Conservation (phyloP, 2,329 filamentous ascomycete genomes). For the Pestalotiopsis sp. region DNA sequence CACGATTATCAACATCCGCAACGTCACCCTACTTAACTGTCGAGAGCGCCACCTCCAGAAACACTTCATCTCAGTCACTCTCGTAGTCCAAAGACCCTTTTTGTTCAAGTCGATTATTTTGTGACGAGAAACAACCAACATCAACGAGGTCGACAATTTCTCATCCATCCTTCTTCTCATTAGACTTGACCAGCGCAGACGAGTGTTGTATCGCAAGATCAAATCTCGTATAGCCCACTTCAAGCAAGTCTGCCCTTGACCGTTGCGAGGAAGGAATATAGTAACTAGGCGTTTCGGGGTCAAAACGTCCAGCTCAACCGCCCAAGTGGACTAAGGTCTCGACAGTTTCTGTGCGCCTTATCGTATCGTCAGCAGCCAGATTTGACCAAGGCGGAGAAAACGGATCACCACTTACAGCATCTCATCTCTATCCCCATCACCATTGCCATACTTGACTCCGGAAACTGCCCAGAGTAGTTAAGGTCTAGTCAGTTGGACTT, state of each 20-base stretch:
- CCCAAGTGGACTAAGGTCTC: slow-evolving; percentile 10
- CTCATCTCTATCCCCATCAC: slow-evolving; percentile 15
- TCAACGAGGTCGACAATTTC: background rate
- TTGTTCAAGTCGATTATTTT: background rate
- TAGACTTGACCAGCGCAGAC: background rate
- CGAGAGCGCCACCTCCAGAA: slow-evolving; percentile 14
- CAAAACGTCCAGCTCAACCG: background rate
- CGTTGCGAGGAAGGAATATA: background rate
- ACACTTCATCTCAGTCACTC: slow-evolving; percentile 8
- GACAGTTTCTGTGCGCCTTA: slow-evolving; percentile 9
- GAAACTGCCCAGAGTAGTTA: slow-evolving; percentile 16
- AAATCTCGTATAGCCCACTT: background rate
- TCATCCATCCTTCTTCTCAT: background rate
- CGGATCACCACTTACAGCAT: slow-evolving; percentile 14
- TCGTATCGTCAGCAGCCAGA: slow-evolving; percentile 7
- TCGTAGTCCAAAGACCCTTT: slow-evolving; percentile 3
- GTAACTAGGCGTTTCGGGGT: slow-evolving; percentile 1
- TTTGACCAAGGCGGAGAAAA: slow-evolving; percentile 2
- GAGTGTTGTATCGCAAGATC: background rate
- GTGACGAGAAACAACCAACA: background rate
- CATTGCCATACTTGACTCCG: slow-evolving; percentile 16
- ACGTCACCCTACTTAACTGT: slow-evolving; percentile 15
- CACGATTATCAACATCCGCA: slow-evolving; percentile 13
- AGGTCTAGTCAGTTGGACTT: slow-evolving; percentile 20
- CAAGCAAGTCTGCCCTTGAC: background rate